Evolutionary conservation across 225 moss, liverwort and hornwort genomes (phyloP), one percentile per base, ranked within the genome.

Genomic region (Marchantia polymorpha): DNA sequence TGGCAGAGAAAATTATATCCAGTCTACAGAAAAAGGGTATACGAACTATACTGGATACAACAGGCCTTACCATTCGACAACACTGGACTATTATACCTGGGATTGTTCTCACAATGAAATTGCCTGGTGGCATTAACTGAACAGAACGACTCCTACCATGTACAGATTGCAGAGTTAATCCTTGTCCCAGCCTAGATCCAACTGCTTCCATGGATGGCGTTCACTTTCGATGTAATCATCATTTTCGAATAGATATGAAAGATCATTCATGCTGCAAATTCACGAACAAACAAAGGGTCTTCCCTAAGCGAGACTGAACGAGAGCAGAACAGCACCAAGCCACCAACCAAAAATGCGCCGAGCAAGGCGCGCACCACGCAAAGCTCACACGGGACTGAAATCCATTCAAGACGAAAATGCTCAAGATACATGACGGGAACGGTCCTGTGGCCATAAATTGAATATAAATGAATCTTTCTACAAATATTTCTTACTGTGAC

Each of bases 381-480:
- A 77, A 29, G 17, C 39, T 7, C 17, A 68, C 22, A 60, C 11
- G 53, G 16, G 59, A 59, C 39, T 2, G 53, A 73, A 15, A 61
- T 51, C 51, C 73, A 52, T 22, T 12, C 50, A 76, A 51, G 4
- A 6, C 17, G 23, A 50, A 78, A 54, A 58, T 63, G 55, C 73
- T 52, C 54, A 59, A 39, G 47, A 72, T 39, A 47, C 39, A 31
- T 29, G 20, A 17, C 49, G 75, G 71, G 72, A 58, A 78, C 39
- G 39, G 74, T 75, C 81, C 65, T 78, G 67, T 77, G 67, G 56
- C 77, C 77, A 78, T 68, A 68, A 77, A 65, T 78, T 81, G 78
- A 81, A 78, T 74, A 81, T 74, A 79, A 82, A 82, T 79, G 82
- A 79, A 79, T 85, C 76, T 85, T 78, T 79, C 85, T 80, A 84